A percentile compares a stretch with the other conserved stretches of the same genome.
phyloP scores from a whole-genome alignment of 257 asterid genomes.

The Solanum pennellii region DNA sequence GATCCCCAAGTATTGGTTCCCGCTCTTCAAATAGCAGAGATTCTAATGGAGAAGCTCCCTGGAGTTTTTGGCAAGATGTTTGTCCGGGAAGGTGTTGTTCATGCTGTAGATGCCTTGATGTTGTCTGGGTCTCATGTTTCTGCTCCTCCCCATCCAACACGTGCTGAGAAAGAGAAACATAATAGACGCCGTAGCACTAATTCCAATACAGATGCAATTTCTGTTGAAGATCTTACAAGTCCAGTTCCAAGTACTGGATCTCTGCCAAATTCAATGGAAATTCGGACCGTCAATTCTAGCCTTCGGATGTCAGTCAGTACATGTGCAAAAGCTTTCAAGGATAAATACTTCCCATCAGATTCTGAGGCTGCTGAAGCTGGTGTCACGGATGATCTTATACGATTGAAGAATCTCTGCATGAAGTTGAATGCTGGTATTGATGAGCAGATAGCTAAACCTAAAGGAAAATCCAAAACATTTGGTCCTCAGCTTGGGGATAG shows the following conservation, averaged over 20 bases:
- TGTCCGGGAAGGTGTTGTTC: slow-evolving; percentile 93
- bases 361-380: slow-evolving; percentile 55
- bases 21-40: slow-evolving; percentile 92
- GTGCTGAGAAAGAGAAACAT: slow-evolving; percentile 60
- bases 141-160: slow-evolving; percentile 40
- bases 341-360: slow-evolving; percentile 70
- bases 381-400: slow-evolving; percentile 73
- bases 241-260: slow-evolving; percentile 32
- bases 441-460: slow-evolving; percentile 52
- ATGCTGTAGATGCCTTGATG: slow-evolving; percentile 77
- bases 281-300: slow-evolving; percentile 46
- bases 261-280: slow-evolving; percentile 41
- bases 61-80: slow-evolving; percentile 80
- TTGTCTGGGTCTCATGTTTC: slow-evolving; percentile 31
- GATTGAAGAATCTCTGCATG: slow-evolving; percentile 69
- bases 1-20: slow-evolving; percentile 98
- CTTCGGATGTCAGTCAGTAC: slow-evolving; percentile 65
- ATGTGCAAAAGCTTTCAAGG: slow-evolving; percentile 79
- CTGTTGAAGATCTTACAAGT: slow-evolving; percentile 43
- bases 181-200: slow-evolving; percentile 56
- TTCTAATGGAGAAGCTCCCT: slow-evolving; percentile 97
- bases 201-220: slow-evolving; percentile 43
- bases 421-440: slow-evolving; percentile 50
- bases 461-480: slow-evolving; percentile 78
- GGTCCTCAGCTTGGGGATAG: slow-evolving; percentile 33